These are phyloP conservation scores for Musa itinerans DNA, from an alignment of 176 grass and related monocot genomes.

Conservation along the genomic window DNA sequence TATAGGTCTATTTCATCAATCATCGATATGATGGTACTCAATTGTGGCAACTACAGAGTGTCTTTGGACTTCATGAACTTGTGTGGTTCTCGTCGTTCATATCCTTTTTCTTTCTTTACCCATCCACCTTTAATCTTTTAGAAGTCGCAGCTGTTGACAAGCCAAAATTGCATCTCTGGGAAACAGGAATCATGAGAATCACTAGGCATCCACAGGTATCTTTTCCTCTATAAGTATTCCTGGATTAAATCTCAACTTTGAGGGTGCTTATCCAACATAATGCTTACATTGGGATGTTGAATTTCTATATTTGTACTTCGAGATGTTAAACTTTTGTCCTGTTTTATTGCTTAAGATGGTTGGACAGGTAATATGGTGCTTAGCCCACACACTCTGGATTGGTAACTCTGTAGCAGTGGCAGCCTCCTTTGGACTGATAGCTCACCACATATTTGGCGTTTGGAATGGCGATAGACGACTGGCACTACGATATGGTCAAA, in stretches of 20 bases:
- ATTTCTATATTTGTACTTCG: background rate
- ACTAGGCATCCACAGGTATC: slow-evolving; percentile 90
- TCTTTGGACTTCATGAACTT: slow-evolving; percentile 62
- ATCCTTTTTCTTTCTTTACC: slow-evolving; percentile 83
- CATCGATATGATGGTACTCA: slow-evolving; percentile 79
- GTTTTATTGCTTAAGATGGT: slow-evolving; percentile 42
- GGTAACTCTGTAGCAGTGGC: slow-evolving; percentile 69
- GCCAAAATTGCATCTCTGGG: slow-evolving; percentile 92
- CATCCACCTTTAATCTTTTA: slow-evolving; percentile 93
- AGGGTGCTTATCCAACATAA: background rate
- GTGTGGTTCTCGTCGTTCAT: slow-evolving; percentile 78
- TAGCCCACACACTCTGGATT: slow-evolving; percentile 92
- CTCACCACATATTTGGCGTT: slow-evolving; percentile 82
- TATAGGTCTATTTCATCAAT: slow-evolving; percentile 94
- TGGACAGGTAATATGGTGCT: slow-evolving; percentile 94
- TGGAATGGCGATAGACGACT: slow-evolving; percentile 91
- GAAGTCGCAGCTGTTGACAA: slow-evolving; percentile 96
- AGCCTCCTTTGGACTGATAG: slow-evolving; percentile 60
- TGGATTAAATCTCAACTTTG: no score
- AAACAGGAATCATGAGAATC: slow-evolving; percentile 96
- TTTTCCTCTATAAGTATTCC: background rate
- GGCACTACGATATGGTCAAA: slow-evolving; percentile 42
- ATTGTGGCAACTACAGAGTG: slow-evolving; percentile 70
- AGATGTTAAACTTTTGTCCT: slow-evolving; percentile 9
- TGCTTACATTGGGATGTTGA: background rate